Percentiles rank a stretch among this genome's conserved stretches.
Evolutionary conservation across 148 eudicot species (phyloP).

Genomic region (Oxyria digyna): DNA sequence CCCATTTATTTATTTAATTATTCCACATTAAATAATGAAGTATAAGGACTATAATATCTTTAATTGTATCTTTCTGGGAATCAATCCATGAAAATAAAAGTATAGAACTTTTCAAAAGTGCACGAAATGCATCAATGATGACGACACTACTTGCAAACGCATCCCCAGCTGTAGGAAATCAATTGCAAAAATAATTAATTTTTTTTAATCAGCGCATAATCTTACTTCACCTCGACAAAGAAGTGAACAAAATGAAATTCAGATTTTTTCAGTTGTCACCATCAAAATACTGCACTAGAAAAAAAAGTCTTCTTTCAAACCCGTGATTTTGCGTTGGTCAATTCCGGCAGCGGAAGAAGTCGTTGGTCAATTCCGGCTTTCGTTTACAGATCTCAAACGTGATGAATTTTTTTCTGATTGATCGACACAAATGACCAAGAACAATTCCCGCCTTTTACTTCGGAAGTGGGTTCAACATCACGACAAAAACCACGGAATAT

Average conservation of each 20-base stretch:
- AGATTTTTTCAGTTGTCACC: no score
- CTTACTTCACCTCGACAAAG: background rate
- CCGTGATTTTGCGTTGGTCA: no score
- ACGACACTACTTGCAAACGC: background rate
- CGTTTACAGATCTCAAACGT: background rate
- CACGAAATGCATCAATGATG: background rate
- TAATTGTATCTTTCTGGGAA: background rate
- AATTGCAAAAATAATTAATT: background rate
- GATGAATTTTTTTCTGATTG: background rate
- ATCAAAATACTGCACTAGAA: no score
- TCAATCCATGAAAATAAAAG: background rate
- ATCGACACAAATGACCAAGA: background rate
- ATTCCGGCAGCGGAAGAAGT: no score
- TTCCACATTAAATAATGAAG: no score
- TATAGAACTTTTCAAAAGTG: background rate
- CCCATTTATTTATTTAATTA: no score
- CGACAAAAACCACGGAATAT: background rate
- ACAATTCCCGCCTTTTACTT: background rate
- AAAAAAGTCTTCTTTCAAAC: no score
- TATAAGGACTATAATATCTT: background rate
- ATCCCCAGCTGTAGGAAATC: background rate
- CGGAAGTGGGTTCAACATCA: constrained; percentile 1
- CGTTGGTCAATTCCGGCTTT: no score
- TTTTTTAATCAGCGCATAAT: background rate
- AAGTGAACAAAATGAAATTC: background rate